Percentiles rank a stretch among this genome's conserved stretches.
Evolutionary conservation across 2,329 filamentous ascomycete genomes (phyloP).

Genomic region (Sporothrix variecibatus): DNA sequence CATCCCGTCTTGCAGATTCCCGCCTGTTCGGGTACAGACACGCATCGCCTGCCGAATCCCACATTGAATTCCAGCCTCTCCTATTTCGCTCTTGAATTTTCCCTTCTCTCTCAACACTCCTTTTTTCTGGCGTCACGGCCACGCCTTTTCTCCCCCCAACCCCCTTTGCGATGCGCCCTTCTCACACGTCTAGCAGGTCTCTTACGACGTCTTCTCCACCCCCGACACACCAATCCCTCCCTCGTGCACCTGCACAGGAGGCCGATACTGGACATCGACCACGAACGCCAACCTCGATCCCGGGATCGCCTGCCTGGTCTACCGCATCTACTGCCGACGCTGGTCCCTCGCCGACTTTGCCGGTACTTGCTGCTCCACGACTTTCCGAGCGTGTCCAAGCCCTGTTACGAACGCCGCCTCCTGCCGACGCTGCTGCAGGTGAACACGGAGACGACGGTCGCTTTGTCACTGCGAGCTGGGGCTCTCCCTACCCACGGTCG

Average conservation of each 20-base stretch:
- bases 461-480: slow-evolving; percentile 80
- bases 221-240: slow-evolving; percentile 52
- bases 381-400: slow-evolving; percentile 58
- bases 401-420: slow-evolving; percentile 57
- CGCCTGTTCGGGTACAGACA: slow-evolving; percentile 15
- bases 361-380: slow-evolving; percentile 59
- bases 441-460: slow-evolving; percentile 41
- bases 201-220: slow-evolving; percentile 60
- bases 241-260: slow-evolving; percentile 65
- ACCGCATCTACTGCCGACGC: slow-evolving; percentile 63
- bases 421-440: slow-evolving; percentile 29
- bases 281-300: slow-evolving; percentile 40
- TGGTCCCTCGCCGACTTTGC: slow-evolving; percentile 59
- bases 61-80: not conserved
- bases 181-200: slow-evolving; percentile 32
- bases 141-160: not conserved
- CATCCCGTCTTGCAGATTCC: slow-evolving; percentile 15
- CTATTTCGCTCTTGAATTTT: not conserved
- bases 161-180: slow-evolving; percentile 13
- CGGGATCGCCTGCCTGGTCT: slow-evolving; percentile 61
- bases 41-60: slow-evolving; percentile 1
- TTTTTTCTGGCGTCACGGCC: not conserved
- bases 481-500: slow-evolving; percentile 79
- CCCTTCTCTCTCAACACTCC: not conserved
- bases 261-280: slow-evolving; percentile 46